These are phyloP conservation scores for Pulicaria dysenterica DNA, from an alignment of 129 eudicot species.

Conservation along the genomic window DNA sequence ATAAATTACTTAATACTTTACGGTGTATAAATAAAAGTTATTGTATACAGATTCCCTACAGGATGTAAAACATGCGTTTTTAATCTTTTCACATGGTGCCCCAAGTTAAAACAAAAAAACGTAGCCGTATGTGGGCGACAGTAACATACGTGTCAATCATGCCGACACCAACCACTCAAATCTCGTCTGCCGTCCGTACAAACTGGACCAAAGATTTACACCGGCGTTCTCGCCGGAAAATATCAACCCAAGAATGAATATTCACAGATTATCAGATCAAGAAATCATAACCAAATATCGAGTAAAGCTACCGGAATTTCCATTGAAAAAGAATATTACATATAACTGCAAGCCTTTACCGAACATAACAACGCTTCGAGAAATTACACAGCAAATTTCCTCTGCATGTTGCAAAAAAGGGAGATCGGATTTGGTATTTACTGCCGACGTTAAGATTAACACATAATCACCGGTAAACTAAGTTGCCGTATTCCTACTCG, in stretches of 20 bases:
- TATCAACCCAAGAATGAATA: neutral
- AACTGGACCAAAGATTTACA: constrained; percentile 8
- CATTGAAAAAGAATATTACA: constrained; percentile 28
- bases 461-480: constrained; percentile 26
- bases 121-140: constrained; percentile 47
- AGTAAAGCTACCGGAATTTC: constrained; percentile 30
- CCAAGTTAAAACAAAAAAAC: neutral
- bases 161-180: constrained; percentile 31
- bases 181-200: constrained; percentile 32
- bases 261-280: neutral
- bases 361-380: constrained; percentile 39
- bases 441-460: constrained; percentile 11
- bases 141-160: constrained; percentile 40
- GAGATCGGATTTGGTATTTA: constrained; percentile 23
- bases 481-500: constrained; percentile 23
- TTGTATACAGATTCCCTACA: too few relatives aligned
- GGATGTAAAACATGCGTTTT: too few relatives aligned
- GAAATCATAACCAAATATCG: neutral
- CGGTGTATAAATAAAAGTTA: too few relatives aligned
- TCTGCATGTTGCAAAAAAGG: constrained; percentile 40
- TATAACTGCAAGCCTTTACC: constrained; percentile 15
- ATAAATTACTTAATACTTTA: too few relatives aligned
- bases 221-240: constrained; percentile 23
- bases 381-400: constrained; percentile 24
- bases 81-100: neutral